These are phyloP conservation scores for Neurospora sp. DNA, from an alignment of 495 filamentous ascomycete species.

Conservation along the genomic window DNA sequence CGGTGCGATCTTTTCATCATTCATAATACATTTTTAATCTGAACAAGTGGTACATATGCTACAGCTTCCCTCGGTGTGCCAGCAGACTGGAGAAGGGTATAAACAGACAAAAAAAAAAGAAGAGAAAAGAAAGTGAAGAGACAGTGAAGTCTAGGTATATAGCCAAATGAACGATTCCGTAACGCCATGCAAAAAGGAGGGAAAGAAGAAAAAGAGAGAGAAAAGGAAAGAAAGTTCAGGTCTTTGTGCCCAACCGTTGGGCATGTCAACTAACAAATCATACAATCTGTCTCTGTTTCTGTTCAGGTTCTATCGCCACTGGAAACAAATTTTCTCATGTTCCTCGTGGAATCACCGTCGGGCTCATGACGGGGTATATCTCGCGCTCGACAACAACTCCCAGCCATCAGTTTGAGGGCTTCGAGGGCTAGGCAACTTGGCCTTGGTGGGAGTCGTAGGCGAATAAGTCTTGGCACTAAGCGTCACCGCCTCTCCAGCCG, in stretches of 20 bases:
- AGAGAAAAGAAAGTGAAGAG: background rate
- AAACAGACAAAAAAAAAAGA: background rate
- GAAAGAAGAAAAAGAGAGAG: constrained; percentile 1
- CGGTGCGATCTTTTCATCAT: background rate
- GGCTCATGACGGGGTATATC: background rate
- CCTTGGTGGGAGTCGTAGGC: constrained; percentile 29
- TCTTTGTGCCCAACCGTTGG: background rate
- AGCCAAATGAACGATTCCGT: background rate
- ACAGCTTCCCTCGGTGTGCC: background rate
- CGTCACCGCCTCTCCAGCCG: constrained; percentile 11
- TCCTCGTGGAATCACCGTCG: background rate
- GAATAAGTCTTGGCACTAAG: constrained; percentile 33
- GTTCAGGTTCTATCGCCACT: background rate
- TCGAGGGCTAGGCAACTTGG: constrained; percentile 30
- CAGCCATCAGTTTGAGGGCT: background rate
- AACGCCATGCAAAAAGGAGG: background rate
- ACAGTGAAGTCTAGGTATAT: background rate
- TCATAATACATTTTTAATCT: background rate
- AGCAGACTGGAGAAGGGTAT: background rate
- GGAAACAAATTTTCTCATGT: background rate
- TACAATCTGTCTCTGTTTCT: background rate
- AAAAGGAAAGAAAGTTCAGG: background rate
- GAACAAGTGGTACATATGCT: background rate
- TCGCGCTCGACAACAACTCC: background rate
- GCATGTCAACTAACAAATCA: background rate